Conservation (phyloP, 768 basidiomycete genomes). For the Macrolepiota albuminosa region DNA sequence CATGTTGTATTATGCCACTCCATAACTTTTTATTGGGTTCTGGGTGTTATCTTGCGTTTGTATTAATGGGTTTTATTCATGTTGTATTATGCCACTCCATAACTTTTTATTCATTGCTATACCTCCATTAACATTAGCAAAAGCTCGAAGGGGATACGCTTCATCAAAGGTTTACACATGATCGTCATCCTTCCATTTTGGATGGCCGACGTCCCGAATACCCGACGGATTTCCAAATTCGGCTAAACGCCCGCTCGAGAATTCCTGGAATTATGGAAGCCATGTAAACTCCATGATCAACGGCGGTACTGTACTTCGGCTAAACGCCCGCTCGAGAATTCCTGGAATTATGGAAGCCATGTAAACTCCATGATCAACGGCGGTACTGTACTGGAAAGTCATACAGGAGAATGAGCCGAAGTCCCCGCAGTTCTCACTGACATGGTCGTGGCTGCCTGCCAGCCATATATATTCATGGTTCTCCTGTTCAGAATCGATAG, state of each 20-base stretch:
- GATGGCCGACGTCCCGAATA: background rate
- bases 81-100: slow-evolving; percentile 1
- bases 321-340: background rate
- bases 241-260: background rate
- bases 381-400: background rate
- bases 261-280: background rate
- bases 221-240: background rate
- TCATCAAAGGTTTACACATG: background rate
- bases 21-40: background rate
- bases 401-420: background rate
- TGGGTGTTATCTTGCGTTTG: too few relatives aligned
- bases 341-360: too few relatives aligned
- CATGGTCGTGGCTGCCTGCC: background rate
- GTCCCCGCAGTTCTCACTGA: background rate
- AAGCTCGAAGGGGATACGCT: background rate
- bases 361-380: background rate
- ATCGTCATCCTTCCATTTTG: background rate
- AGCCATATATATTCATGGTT: background rate
- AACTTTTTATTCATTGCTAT: background rate
- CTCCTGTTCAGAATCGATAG: background rate
- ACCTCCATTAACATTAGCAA: background rate
- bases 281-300: background rate
- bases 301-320: background rate
- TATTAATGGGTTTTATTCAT: slow-evolving; percentile 4
- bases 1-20: slow-evolving; percentile 4